phyloP scores from a whole-genome alignment of 768 basidiomycete genomes.

The Leccinum broughii region DNA sequence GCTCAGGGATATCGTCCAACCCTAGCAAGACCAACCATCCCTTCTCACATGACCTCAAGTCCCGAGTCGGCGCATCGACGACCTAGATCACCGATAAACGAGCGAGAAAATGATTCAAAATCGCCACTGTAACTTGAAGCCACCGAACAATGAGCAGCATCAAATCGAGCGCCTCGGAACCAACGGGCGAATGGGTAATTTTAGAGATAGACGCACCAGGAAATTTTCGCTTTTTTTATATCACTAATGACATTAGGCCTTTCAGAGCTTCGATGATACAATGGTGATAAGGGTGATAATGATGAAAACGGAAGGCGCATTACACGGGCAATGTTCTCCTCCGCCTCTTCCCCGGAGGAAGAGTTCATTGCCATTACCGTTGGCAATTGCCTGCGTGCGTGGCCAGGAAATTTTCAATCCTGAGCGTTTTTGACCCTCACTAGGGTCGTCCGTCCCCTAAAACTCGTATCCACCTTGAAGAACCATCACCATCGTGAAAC shows the following conservation, averaged over 20 bases:
- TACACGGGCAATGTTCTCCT: not conserved
- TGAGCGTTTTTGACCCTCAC: not conserved
- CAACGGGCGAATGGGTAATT: not conserved
- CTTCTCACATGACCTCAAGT: not conserved
- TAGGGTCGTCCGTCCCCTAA: not conserved
- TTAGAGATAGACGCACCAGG: not conserved
- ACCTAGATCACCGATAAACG: conserved; percentile 12
- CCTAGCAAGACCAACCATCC: not conserved
- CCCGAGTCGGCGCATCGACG: conserved; percentile 15
- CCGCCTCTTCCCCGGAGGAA: not conserved
- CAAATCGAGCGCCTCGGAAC: not conserved
- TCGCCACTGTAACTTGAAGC: not conserved
- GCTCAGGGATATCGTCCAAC: not conserved
- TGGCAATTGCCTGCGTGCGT: not conserved
- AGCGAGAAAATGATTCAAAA: conserved; percentile 45
- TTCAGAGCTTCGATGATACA: not conserved
- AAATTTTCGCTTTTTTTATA: not conserved
- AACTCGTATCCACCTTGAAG: not conserved
- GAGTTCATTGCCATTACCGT: not conserved
- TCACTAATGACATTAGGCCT: not conserved
- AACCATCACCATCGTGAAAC: not conserved
- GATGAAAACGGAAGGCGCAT: not conserved
- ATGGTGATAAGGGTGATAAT: not conserved
- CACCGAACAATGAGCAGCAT: not conserved
- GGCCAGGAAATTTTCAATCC: not conserved